phyloP scores from a whole-genome alignment of 2,329 filamentous ascomycete genomes.

The Nothopassalora personata region DNA sequence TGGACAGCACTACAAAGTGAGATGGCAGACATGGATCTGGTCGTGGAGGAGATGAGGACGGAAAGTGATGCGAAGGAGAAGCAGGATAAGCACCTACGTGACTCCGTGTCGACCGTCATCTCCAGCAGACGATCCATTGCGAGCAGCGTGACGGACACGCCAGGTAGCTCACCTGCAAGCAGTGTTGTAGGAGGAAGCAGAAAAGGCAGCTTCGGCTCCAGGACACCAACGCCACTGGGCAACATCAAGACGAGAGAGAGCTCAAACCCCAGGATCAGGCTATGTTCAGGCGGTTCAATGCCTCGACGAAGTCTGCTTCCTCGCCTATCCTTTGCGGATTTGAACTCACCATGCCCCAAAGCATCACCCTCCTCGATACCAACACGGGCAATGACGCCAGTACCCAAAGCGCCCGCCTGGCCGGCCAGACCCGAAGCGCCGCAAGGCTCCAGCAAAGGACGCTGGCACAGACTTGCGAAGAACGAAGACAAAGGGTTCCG shows the following conservation, averaged over 20 bases:
- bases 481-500: constrained; percentile 26
- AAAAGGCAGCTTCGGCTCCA: constrained; percentile 44
- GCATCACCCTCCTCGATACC: constrained; percentile 22
- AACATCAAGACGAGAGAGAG: constrained; percentile 22
- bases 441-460: constrained; percentile 21
- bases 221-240: constrained; percentile 38
- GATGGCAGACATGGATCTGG: constrained; percentile 69
- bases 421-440: constrained; percentile 16
- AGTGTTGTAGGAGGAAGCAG: constrained; percentile 54
- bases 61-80: constrained; percentile 31
- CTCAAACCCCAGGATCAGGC: constrained; percentile 13
- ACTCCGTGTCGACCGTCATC: constrained; percentile 88
- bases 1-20: constrained; percentile 72
- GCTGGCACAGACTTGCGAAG: constrained; percentile 22
- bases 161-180: constrained; percentile 60
- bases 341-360: constrained; percentile 9
- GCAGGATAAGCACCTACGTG: constrained; percentile 70
- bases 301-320: constrained; percentile 17
- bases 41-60: constrained; percentile 63
- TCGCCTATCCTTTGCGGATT: constrained; percentile 14
- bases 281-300: constrained; percentile 14
- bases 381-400: constrained; percentile 14
- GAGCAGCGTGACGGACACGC: constrained; percentile 61
- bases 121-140: constrained; percentile 72
- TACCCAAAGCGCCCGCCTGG: constrained; percentile 4